phyloP scores from a whole-genome alignment of 106 monocot species.

The Cymbidium sinense region DNA sequence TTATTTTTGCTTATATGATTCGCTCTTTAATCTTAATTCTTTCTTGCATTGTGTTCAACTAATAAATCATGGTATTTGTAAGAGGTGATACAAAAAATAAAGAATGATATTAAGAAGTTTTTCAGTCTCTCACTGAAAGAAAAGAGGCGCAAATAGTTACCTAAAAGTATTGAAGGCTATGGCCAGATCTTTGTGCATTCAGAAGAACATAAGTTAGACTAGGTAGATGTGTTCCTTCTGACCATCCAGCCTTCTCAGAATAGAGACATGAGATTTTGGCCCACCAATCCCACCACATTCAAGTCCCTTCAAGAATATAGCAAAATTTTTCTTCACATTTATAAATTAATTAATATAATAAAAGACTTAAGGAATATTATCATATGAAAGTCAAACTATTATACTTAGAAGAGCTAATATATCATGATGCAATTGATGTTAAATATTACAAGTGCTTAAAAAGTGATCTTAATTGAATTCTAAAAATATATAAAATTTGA shows the following conservation, averaged over 20 bases:
- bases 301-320: too few relatives aligned
- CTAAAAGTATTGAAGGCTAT: not conserved
- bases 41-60: not conserved
- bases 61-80: not conserved
- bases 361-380: too few relatives aligned
- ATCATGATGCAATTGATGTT: too few relatives aligned
- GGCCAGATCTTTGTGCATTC: not conserved
- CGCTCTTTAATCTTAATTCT: not conserved
- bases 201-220: conserved; percentile 9
- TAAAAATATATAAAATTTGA: too few relatives aligned
- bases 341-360: too few relatives aligned
- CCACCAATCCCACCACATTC: too few relatives aligned
- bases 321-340: too few relatives aligned
- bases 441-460: too few relatives aligned
- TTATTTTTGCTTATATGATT: too few relatives aligned
- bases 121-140: conserved; percentile 8
- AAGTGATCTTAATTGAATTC: too few relatives aligned
- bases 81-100: not conserved
- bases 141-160: not conserved
- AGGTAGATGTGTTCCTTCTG: conserved; percentile 5
- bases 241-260: not conserved
- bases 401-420: too few relatives aligned
- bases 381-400: too few relatives aligned
- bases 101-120: not conserved
- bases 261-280: conserved; percentile 10